Conservation (phyloP, 2,329 filamentous ascomycete species). For the Alternaria rosae region DNA sequence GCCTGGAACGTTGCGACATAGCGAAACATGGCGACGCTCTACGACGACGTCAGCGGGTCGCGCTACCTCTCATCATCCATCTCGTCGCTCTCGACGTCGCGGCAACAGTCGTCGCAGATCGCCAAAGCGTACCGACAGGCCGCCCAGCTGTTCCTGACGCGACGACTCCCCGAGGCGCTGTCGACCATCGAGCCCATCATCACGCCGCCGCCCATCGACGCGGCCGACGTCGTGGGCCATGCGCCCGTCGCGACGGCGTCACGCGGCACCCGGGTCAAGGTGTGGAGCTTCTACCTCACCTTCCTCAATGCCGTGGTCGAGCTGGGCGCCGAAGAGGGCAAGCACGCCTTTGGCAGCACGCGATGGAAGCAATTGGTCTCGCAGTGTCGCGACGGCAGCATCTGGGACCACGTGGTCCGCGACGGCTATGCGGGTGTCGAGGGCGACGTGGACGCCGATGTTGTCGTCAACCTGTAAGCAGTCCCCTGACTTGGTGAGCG, state of each 20-base stretch:
- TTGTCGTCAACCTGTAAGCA: conserved; percentile 83
- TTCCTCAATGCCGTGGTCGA: conserved; percentile 91
- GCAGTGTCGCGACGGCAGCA: conserved; percentile 84
- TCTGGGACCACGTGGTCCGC: conserved; percentile 94
- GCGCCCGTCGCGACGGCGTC: conserved; percentile 83
- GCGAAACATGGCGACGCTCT: conserved; percentile 54
- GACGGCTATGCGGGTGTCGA: conserved; percentile 89
- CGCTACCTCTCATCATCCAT: conserved; percentile 71
- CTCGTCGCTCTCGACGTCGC: conserved; percentile 72
- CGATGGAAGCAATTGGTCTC: conserved; percentile 83
- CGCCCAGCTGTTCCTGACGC: conserved; percentile 92
- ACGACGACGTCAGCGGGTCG: conserved; percentile 62
- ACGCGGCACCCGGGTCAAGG: conserved; percentile 84
- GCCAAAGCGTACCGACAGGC: conserved; percentile 95
- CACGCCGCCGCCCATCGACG: conserved; percentile 58
- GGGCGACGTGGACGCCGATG: conserved; percentile 91
- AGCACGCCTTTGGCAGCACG: conserved; percentile 82
- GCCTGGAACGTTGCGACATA: background rate
- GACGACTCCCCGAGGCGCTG: conserved; percentile 87
- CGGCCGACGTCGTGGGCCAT: conserved; percentile 44
- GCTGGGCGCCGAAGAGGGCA: conserved; percentile 87
- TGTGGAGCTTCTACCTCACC: conserved; percentile 96
- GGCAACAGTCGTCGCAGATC: conserved; percentile 73
- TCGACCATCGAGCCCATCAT: conserved; percentile 86
- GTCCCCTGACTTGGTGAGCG: background rate